Base-by-base conservation (phyloP, 305 asterid genomes). In the Fraxinus baroniana region DNA sequence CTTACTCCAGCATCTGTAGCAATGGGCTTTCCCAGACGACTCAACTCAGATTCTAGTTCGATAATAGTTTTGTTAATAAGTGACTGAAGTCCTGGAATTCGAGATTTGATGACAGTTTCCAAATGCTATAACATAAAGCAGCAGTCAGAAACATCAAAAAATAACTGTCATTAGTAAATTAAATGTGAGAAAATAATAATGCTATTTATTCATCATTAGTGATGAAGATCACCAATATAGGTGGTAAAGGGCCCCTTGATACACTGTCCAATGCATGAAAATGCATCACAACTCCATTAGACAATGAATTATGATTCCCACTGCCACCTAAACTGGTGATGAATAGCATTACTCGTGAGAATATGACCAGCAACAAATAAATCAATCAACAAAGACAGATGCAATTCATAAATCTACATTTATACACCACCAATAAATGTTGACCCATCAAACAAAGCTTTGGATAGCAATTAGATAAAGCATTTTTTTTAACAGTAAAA, bases 81-180 rank as follows among this genome's bases (percentile, higher is more conserved):
- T n/a, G 97, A 93, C 87, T 91, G 95, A 78, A 93, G 95, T 77
- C 97, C 93, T 64, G 97, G 97, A 82, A 91, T 93, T 82, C 97
- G 91, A 79, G 95, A 90, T 83, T 92, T 93, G 87, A 93, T 93
- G 71, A 93, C 95, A 62, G 96, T 79, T 84, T 93, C 97, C 92
- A 93, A 84, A 91, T 91, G 97, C 97, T 93, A 82, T 77, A 85
- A 82, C 80, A 79, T 78, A 64, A 78, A 82, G 77, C 79, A 85
- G 52, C 20, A 79, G 80, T 80, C 57, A 32, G 33, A 78, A 57
- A 68, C 75, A 81, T 76, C 52, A 73, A 60, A 77, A 62, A 39
- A 35, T 7, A 79, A 74, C 33, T 22, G 46, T 26, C 76, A 44
- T 64, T 37, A 18, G 49, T 70, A 77, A 77, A 75, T 80, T 78